Evolutionary conservation across 192 early-diverging fungal species (phyloP).

Genomic region (Gigaspora rosea): DNA sequence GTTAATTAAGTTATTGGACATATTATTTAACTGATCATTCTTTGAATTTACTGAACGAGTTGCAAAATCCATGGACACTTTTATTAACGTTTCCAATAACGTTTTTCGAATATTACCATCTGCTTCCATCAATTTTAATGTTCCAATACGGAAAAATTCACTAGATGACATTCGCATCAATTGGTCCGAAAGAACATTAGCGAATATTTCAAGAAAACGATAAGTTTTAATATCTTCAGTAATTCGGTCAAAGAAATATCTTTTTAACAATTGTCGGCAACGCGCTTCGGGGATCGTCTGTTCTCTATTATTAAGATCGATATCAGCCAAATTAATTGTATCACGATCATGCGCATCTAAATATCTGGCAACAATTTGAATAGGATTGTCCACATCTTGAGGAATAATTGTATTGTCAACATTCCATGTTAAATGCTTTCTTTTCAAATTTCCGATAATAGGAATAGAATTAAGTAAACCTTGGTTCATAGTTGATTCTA

Average conservation of each 20-base stretch:
- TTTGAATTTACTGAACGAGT: slow-evolving; percentile 27
- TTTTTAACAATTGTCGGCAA: slow-evolving; percentile 14
- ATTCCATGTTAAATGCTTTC: slow-evolving; percentile 14
- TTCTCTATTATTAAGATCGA: neutral
- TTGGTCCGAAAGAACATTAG: slow-evolving; percentile 5
- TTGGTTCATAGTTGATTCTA: slow-evolving; percentile 26
- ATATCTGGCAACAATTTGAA: slow-evolving; percentile 32
- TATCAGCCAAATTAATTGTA: neutral
- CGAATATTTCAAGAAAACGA: slow-evolving; percentile 35
- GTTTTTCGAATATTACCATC: slow-evolving; percentile 21
- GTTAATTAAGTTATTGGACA: neutral
- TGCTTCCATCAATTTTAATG: slow-evolving; percentile 6
- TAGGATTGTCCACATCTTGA: slow-evolving; percentile 23
- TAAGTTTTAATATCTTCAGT: slow-evolving; percentile 6
- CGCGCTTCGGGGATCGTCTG: neutral
- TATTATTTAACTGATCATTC: neutral
- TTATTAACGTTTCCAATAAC: slow-evolving; percentile 16
- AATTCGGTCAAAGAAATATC: slow-evolving; percentile 16
- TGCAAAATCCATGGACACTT: slow-evolving; percentile 34
- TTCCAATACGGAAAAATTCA: slow-evolving; percentile 22
- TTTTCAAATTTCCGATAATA: neutral
- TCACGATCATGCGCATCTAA: neutral
- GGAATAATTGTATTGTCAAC: slow-evolving; percentile 24
- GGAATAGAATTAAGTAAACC: slow-evolving; percentile 23
- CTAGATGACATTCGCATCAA: slow-evolving; percentile 21